Conservation (phyloP, 306 rosid genomes). For the Rosa persica region DNA sequence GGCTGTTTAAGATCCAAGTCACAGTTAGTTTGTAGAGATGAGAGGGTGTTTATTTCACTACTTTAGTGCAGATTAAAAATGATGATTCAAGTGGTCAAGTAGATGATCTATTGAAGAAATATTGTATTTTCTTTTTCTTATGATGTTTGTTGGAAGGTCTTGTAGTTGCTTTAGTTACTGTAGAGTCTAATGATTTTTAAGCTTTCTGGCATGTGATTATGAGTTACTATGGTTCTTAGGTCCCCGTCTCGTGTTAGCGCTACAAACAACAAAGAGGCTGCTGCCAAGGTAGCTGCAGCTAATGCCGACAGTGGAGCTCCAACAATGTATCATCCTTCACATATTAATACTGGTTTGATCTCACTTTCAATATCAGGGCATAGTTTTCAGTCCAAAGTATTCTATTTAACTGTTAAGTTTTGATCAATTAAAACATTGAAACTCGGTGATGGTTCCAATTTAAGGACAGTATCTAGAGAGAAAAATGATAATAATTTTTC, state of each 20-base stretch:
- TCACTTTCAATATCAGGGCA: slow-evolving; percentile 24
- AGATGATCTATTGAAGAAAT: too few relatives aligned
- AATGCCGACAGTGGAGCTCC: slow-evolving; percentile 73
- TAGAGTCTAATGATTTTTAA: not conserved
- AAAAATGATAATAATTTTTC: slow-evolving; percentile 3
- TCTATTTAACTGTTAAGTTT: not conserved
- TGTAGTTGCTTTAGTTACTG: not conserved
- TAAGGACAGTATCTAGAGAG: not conserved
- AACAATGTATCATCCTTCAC: slow-evolving; percentile 57
- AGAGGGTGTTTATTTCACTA: too few relatives aligned
- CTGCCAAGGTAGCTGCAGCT: slow-evolving; percentile 68
- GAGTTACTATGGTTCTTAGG: slow-evolving; percentile 32
- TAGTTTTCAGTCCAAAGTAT: slow-evolving; percentile 21
- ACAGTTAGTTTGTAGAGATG: too few relatives aligned
- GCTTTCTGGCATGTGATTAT: not conserved
- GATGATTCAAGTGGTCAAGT: not conserved
- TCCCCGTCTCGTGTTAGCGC: slow-evolving; percentile 46
- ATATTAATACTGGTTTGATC: slow-evolving; percentile 32
- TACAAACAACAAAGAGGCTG: slow-evolving; percentile 62
- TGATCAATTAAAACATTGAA: not conserved
- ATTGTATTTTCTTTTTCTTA: not conserved
- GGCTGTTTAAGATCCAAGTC: too few relatives aligned
- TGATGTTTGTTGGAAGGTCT: not conserved
- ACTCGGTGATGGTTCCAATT: not conserved
- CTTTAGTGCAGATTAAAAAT: too few relatives aligned